Percentiles rank a stretch among this genome's conserved stretches.
phyloP scores from a whole-genome alignment of 352 stramenopile genomes.

The Phytophthora palmivora region DNA sequence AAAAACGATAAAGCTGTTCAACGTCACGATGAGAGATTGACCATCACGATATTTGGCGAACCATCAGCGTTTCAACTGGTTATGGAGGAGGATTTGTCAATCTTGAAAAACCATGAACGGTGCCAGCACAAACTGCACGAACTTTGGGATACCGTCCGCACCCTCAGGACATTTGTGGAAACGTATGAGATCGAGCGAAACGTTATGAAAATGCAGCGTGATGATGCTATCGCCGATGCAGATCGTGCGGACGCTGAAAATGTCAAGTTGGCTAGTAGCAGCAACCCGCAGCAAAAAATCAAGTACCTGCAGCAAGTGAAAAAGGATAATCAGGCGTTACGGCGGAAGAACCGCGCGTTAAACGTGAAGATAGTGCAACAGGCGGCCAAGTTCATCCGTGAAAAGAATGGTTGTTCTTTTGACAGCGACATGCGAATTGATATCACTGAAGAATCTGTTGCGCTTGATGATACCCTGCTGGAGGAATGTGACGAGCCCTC shows the following conservation, averaged over 20 bases:
- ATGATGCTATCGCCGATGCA: conserved; percentile 63
- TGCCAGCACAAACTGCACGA: conserved; percentile 77
- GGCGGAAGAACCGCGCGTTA: conserved; percentile 61
- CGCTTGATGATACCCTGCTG: conserved; percentile 29
- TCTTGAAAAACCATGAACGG: conserved; percentile 52
- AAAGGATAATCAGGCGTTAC: conserved; percentile 63
- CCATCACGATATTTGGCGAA: conserved; percentile 28
- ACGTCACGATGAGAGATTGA: conserved; percentile 17
- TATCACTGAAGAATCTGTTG: conserved; percentile 7
- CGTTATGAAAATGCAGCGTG: conserved; percentile 56
- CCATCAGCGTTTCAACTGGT: conserved; percentile 35
- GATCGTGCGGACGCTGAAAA: conserved; percentile 68
- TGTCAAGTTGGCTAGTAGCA: conserved; percentile 59
- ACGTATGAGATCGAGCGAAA: conserved; percentile 61
- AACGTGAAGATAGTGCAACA: conserved; percentile 49
- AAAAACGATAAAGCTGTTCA: conserved; percentile 2
- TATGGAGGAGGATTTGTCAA: conserved; percentile 32
- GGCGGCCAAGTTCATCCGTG: conserved; percentile 18
- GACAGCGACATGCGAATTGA: conserved; percentile 6
- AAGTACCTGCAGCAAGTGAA: conserved; percentile 79
- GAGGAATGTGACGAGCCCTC: conserved; percentile 31
- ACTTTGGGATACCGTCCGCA: conserved; percentile 70
- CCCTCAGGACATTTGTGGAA: conserved; percentile 68
- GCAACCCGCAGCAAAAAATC: conserved; percentile 77
- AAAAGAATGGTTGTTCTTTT: conserved; percentile 28